Base-by-base conservation (phyloP, 371 early-diverging fungal genomes). In the Apophysomyces elegans region DNA sequence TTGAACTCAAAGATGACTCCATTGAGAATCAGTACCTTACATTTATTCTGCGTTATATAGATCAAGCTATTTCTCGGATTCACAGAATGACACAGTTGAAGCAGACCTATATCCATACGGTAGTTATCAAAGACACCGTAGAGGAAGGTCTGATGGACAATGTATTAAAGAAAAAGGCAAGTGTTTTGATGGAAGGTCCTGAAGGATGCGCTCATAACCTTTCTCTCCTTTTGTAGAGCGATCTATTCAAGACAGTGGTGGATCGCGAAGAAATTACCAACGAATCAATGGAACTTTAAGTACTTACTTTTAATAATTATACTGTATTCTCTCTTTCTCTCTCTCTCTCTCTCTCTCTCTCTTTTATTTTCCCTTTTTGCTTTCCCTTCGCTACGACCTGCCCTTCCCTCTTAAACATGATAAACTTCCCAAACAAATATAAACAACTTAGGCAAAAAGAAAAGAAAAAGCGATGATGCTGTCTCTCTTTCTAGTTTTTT, bases 31-130 rank as follows among this genome's bases (percentile, higher is more conserved):
- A n/a, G 41, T 6, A 38, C 21, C 37, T 45, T 6, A 45, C 46
- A 13, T 12, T 7, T 13, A 13, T 6, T 37, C 18, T 7, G 26
- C 9, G 18, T 13, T 26, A 62, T 56, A 38, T 67, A 72, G 73
- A 80, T 36, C 80, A 80, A 68, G 80, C 78, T 5, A 63, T 80
- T 56, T 61, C 80, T n/a, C 66, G 80, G 26, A 80, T 80, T 62
- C 80, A 80, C 61, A 60, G 80, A 54, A 80, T 80, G 80, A 80
- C 70, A 7, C 80, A 80, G 47, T 35, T 58, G 11, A 80, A 77
- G 46, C 78, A 80, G 59, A 77, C 78, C 0, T 77, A 68, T 61
- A 69, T 77, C 12, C 73, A 80, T 63, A 80, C 76, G 0, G 76
- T 80, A 0, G 67, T 80, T 1, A 77, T 80, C 32, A 75, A 76